Base-by-base conservation (phyloP, 495 filamentous ascomycete species). In the Alectoria sarmentosa region DNA sequence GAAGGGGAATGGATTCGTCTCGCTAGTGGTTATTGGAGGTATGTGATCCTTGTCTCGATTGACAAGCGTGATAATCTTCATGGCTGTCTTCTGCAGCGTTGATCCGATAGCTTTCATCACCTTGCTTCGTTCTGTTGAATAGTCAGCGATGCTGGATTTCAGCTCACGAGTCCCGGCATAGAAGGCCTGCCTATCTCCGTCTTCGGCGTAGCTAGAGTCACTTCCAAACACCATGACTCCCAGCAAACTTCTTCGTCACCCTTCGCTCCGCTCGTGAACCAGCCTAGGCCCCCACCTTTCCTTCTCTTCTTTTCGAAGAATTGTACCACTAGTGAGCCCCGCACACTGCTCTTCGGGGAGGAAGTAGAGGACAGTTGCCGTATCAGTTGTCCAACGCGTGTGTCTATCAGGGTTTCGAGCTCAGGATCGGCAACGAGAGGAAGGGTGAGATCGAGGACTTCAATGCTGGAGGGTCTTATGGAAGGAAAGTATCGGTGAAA, bases 401-500 rank as follows among this genome's bases (percentile, higher is more conserved):
- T 87, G 73, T 97, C 92, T 71, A 98, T 96, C 65, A 96, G 80
- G 3, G 90, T 92, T 72, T 96, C 91, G 39, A 98, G 87, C 70
- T 96, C 91, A 59, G 82, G 82, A 70, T 98, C 93, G 66, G 92
- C 87, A 69, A 98, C 87, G 66, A 88, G 86, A 39, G 95, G 91
- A 11, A 98, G 83, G 36, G 92, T 96, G 61, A 97, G 82, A 71
- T 96, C 94, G 62, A 98, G 85, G 54, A 98, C 84, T 71, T 98
- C 94, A 72, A 90, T 86, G 54, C 90, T 90, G 55, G 84, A 82
- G n/a, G 94, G 94, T 19, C 84, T 78, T 62, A 96, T 82, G 37
- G 89, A 86, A 63, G 89, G 89, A 79, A 98, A 98, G 81, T 91
- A 96, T 66, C 94, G 90, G 76, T 98, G 92, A 80, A 98, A 98